Conservation (phyloP, 176 grass and related monocot species). For the Oryza meridionalis region DNA sequence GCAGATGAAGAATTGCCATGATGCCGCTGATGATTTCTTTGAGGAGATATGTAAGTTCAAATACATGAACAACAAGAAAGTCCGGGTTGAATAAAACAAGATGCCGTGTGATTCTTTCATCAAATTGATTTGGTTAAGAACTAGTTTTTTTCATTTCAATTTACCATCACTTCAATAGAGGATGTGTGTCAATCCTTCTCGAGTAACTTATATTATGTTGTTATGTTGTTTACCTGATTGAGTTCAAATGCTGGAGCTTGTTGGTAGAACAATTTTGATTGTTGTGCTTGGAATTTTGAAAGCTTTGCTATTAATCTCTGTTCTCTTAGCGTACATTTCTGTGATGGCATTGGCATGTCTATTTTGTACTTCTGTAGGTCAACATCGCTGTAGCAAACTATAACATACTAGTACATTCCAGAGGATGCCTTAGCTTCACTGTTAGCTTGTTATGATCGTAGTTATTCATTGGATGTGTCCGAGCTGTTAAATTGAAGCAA, state of each 20-base stretch:
- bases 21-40: constrained; percentile 91
- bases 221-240: constrained; percentile 15
- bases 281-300: constrained; percentile 24
- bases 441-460: background rate
- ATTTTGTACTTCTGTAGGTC: background rate
- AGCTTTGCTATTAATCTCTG: background rate
- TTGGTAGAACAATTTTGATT: constrained; percentile 28
- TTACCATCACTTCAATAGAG: constrained; percentile 7
- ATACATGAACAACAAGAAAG: constrained; percentile 66
- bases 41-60: constrained; percentile 98
- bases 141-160: constrained; percentile 18
- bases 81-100: constrained; percentile 73
- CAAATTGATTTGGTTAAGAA: constrained; percentile 29
- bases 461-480: background rate
- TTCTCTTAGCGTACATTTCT: constrained; percentile 14
- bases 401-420: background rate
- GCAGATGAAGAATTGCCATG: constrained; percentile 99
- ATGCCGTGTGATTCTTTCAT: constrained; percentile 25
- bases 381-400: background rate
- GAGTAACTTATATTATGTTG: background rate
- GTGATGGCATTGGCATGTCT: background rate
- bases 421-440: background rate
- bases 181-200: constrained; percentile 26
- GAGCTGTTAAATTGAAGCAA: background rate
- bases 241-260: constrained; percentile 25